Evolutionary conservation across 176 grass and related monocot species (phyloP).

Genomic region (Elymus sibiricus): DNA sequence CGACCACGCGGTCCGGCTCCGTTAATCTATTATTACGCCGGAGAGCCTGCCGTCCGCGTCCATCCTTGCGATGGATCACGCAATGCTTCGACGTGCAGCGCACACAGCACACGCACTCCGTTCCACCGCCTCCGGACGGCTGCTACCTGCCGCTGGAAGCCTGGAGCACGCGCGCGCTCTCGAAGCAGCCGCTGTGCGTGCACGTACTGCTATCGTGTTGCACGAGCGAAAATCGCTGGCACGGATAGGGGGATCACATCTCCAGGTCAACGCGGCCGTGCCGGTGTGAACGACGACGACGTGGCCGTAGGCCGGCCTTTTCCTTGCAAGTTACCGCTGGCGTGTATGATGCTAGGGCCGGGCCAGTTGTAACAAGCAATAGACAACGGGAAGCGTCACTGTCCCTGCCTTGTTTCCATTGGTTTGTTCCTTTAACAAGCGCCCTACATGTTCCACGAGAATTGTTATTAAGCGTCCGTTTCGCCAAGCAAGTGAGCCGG

Average conservation of each 20-base stretch:
- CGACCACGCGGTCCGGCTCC: not conserved
- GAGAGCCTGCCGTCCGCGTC: no score
- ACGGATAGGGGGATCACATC: not conserved
- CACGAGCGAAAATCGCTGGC: not conserved
- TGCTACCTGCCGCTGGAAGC: no score
- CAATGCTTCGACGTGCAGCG: not conserved
- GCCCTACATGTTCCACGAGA: not conserved
- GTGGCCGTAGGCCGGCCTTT: not conserved
- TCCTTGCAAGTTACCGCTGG: constrained; percentile 20
- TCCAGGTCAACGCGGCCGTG: not conserved
- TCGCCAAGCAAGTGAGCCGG: not conserved
- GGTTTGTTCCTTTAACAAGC: not conserved
- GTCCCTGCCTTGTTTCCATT: not conserved
- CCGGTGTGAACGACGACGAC: not conserved
- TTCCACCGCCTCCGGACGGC: no score
- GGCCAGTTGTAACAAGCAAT: not conserved
- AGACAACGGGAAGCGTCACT: not conserved
- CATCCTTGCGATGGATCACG: not conserved
- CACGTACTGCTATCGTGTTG: not conserved
- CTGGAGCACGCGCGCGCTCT: no score
- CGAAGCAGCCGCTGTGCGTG: no score
- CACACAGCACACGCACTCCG: no score
- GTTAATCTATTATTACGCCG: no score
- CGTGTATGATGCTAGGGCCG: not conserved
- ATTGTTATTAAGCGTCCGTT: no score